Conservation (phyloP, 768 basidiomycete species). For the Leccinum sublutescens region DNA sequence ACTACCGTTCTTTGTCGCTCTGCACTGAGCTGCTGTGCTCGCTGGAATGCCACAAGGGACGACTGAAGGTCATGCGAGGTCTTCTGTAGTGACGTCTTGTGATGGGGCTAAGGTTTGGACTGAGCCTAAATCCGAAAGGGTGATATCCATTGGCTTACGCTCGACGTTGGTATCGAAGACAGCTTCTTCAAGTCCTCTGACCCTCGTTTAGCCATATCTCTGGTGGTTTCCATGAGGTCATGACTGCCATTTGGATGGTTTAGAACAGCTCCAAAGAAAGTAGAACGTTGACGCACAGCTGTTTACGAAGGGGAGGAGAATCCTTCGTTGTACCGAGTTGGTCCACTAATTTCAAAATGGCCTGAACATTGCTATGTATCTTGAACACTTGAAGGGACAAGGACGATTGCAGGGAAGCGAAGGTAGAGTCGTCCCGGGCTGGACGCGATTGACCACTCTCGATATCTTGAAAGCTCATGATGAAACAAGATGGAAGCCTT, state of each 20-base stretch:
- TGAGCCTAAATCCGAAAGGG: background rate
- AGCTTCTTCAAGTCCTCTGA: constrained; percentile 93
- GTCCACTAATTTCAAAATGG: constrained; percentile 94
- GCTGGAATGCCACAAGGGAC: constrained; percentile 88
- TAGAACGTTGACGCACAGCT: constrained; percentile 57
- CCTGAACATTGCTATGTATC: constrained; percentile 96
- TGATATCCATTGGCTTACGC: constrained; percentile 43
- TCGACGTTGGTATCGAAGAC: constrained; percentile 57
- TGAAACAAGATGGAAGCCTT: background rate
- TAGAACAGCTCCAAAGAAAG: constrained; percentile 1
- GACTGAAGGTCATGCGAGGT: constrained; percentile 90
- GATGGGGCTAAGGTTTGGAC: constrained; percentile 53
- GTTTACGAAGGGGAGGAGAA: constrained; percentile 74
- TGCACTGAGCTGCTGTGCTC: constrained; percentile 85
- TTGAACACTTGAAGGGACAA: constrained; percentile 95
- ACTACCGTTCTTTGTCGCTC: constrained; percentile 89
- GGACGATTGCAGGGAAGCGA: constrained; percentile 72
- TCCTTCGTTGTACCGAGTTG: constrained; percentile 87
- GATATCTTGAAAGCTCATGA: constrained; percentile 54
- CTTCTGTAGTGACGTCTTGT: constrained; percentile 85
- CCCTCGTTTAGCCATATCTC: constrained; percentile 92
- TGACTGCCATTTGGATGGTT: constrained; percentile 51
- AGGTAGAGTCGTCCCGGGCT: constrained; percentile 68
- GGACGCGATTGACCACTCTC: constrained; percentile 44
- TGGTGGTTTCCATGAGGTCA: constrained; percentile 91